Percentiles rank a stretch among this genome's conserved stretches.
These are phyloP conservation scores for Neonothopanus nambi DNA, from an alignment of 1,284 basidiomycete genomes.

Conservation along the genomic window DNA sequence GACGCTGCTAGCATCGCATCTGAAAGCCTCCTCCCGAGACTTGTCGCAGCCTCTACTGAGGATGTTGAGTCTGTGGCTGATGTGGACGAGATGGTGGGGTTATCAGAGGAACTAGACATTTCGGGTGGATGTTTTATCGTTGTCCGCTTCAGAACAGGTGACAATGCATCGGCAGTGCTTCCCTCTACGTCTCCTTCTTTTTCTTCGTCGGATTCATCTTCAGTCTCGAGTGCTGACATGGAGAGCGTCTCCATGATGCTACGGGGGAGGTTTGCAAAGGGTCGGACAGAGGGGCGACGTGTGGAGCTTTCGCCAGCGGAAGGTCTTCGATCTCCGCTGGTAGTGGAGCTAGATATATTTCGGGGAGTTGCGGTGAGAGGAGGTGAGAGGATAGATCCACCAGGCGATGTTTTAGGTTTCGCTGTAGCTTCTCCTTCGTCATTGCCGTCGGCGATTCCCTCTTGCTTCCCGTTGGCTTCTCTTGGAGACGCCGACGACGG, in stretches of 20 bases:
- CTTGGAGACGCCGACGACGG: background rate
- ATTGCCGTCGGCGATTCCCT: constrained; percentile 13
- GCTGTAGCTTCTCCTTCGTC: constrained; percentile 14
- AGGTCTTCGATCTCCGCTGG: background rate
- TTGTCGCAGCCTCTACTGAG: constrained; percentile 2
- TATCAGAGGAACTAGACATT: background rate
- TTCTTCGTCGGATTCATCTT: constrained; percentile 22
- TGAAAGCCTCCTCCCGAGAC: constrained; percentile 14
- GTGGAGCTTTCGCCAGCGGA: constrained; percentile 1
- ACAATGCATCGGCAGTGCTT: background rate
- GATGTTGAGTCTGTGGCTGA: background rate
- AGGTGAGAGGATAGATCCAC: background rate
- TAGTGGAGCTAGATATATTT: background rate
- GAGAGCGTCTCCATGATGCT: constrained; percentile 33
- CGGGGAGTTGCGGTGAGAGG: constrained; percentile 5
- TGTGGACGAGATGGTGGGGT: background rate
- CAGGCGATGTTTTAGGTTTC: background rate
- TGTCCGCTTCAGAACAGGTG: background rate
- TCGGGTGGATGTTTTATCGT: constrained; percentile 2
- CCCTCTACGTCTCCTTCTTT: background rate
- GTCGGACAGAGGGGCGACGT: background rate
- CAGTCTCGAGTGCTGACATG: constrained; percentile 38
- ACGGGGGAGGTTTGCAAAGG: constrained; percentile 14
- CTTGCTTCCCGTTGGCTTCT: background rate
- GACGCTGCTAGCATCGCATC: constrained; percentile 32